These are phyloP conservation scores for Fragilariopsis cylindrus DNA, from an alignment of 108 stramenopile genomes.

Conservation along the genomic window DNA sequence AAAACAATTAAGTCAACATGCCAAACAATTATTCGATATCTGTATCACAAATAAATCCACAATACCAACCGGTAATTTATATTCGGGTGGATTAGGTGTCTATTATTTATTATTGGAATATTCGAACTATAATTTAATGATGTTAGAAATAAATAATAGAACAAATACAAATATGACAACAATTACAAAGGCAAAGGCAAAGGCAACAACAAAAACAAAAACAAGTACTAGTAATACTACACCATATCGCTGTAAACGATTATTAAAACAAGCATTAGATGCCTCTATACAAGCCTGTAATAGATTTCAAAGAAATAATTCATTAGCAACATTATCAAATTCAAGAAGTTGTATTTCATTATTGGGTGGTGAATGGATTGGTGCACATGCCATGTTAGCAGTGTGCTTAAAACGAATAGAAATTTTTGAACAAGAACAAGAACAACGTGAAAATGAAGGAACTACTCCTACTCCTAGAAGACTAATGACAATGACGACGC, in stretches of 20 bases:
- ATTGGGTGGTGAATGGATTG: slow-evolving; percentile 17
- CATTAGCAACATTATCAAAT: background rate
- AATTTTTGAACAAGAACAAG: background rate
- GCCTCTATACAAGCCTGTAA: background rate
- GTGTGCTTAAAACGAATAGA: slow-evolving; percentile 16
- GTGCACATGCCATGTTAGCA: slow-evolving; percentile 9
- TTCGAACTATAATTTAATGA: background rate
- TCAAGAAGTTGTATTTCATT: background rate
- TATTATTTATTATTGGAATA: slow-evolving; percentile 26
- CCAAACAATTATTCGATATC: no score
- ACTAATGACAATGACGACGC: no score
- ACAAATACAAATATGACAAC: background rate
- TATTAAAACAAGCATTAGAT: slow-evolving; percentile 24
- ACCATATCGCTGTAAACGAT: slow-evolving; percentile 17
- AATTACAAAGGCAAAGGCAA: background rate
- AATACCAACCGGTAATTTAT: slow-evolving; percentile 24
- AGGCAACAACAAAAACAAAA: background rate
- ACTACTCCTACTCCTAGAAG: no score
- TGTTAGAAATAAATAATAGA: background rate
- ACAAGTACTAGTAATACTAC: background rate
- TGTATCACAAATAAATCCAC: background rate
- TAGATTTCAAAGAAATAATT: background rate
- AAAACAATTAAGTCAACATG: no score
- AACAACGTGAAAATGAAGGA: background rate
- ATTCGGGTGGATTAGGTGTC: slow-evolving; percentile 25